Percentiles rank a stretch among this genome's conserved stretches.
phyloP scores from a whole-genome alignment of 139 green algal genomes.

The Chlorella sp. region DNA sequence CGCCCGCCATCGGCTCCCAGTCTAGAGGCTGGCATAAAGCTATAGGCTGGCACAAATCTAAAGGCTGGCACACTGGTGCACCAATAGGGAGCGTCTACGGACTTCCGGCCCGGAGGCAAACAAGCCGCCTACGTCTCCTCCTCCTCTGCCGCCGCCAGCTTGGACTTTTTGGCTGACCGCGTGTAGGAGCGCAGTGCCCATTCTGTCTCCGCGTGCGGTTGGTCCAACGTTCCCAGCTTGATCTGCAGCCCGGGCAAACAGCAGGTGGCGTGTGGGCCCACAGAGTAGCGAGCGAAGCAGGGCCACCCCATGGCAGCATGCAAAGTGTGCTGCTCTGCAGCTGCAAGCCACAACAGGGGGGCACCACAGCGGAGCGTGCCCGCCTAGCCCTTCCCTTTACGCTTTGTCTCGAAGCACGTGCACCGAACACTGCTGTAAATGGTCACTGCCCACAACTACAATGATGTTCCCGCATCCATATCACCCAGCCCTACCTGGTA shows the following conservation, averaged over 20 bases:
- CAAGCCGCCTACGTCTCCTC: conserved; percentile 17
- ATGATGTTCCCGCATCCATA: background rate
- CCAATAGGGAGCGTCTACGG: too few relatives aligned
- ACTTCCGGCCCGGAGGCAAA: too few relatives aligned
- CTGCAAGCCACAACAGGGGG: background rate
- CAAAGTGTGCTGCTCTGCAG: too few relatives aligned
- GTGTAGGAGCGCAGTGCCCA: conserved; percentile 81
- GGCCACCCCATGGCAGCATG: too few relatives aligned
- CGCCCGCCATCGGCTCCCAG: too few relatives aligned
- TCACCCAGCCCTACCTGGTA: conserved; percentile 62
- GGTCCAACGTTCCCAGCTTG: conserved; percentile 87
- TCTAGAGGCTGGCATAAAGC: too few relatives aligned
- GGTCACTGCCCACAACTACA: background rate
- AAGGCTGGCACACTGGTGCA: too few relatives aligned
- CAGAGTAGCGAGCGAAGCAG: background rate
- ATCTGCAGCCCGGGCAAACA: conserved; percentile 44
- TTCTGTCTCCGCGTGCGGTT: conserved; percentile 84
- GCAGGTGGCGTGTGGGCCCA: background rate
- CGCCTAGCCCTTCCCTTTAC: background rate
- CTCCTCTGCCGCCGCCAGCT: conserved; percentile 46
- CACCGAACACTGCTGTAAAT: too few relatives aligned
- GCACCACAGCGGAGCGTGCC: too few relatives aligned
- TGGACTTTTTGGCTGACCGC: conserved; percentile 75
- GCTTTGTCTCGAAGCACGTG: background rate
- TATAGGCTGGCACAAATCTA: too few relatives aligned